Conservation (phyloP, 2,329 filamentous ascomycete species). For the Endocalyx cinctus region DNA sequence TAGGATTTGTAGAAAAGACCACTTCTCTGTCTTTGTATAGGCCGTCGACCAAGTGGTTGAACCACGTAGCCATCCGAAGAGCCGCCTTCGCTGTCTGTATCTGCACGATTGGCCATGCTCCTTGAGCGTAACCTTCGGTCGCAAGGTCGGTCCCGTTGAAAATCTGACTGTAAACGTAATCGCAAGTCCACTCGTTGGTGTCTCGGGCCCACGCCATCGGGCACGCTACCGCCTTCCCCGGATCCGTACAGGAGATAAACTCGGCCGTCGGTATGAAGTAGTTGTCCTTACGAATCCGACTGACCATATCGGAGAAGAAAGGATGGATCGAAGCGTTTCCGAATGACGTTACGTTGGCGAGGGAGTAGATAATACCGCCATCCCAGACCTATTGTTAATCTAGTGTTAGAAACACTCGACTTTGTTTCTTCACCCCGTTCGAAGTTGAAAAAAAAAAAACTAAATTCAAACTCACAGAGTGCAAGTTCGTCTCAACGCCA, state of each 20-base stretch:
- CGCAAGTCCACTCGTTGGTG: constrained; percentile 17
- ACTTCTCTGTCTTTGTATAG: constrained; percentile 15
- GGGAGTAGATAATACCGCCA: constrained; percentile 37
- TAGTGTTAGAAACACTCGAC: background rate
- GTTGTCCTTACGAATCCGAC: constrained; percentile 11
- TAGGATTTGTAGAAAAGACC: constrained; percentile 10
- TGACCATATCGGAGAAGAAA: constrained; percentile 13
- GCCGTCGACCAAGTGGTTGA: constrained; percentile 13
- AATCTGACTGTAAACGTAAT: constrained; percentile 17
- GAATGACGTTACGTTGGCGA: constrained; percentile 12
- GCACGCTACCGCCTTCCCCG: constrained; percentile 9
- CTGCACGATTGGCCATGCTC: constrained; percentile 14
- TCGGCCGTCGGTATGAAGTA: constrained; percentile 12
- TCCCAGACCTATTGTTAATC: constrained; percentile 36
- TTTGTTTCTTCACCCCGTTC: background rate
- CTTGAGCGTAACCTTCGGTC: constrained; percentile 15
- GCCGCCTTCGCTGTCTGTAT: constrained; percentile 16
- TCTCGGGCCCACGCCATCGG: constrained; percentile 15
- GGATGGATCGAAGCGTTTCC: constrained; percentile 14
- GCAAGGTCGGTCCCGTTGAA: constrained; percentile 17
- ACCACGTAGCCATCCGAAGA: constrained; percentile 17
- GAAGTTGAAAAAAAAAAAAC: background rate
- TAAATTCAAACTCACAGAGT: constrained; percentile 30
- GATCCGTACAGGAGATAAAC: constrained; percentile 13
- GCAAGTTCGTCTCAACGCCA: constrained; percentile 39